Evolutionary conservation across 805 yeast genomes (phyloP).

Genomic region (Ogataea allantospora): DNA sequence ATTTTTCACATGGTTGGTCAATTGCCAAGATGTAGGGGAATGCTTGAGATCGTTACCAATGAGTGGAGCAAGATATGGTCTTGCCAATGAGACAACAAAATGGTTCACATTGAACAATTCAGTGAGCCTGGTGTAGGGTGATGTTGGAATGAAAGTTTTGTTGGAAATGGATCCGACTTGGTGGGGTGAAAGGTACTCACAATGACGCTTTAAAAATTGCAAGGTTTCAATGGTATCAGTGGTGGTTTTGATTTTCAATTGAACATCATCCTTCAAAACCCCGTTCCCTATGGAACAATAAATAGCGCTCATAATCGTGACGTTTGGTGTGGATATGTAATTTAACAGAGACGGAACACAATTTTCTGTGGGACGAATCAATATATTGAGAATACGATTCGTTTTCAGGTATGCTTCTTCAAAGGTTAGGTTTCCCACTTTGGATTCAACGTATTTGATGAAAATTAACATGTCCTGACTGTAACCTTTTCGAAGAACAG

Average conservation of each 20-base stretch:
- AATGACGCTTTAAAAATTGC: constrained; percentile 32
- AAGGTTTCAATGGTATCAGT: constrained; percentile 45
- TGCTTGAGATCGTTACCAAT: constrained; percentile 81
- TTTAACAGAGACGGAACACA: constrained; percentile 74
- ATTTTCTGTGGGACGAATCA: constrained; percentile 75
- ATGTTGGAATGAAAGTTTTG: constrained; percentile 31
- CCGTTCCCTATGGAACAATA: constrained; percentile 81
- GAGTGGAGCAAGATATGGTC: constrained; percentile 92
- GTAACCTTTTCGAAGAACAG: constrained; percentile 75
- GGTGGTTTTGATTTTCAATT: constrained; percentile 55
- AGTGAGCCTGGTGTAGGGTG: constrained; percentile 84
- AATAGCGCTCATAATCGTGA: constrained; percentile 85
- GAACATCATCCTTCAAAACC: constrained; percentile 61
- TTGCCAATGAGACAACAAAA: constrained; percentile 84
- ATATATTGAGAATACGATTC: constrained; percentile 76
- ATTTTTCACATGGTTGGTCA: constrained; percentile 38
- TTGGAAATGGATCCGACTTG: constrained; percentile 36
- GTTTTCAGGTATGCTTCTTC: constrained; percentile 87
- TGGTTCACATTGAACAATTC: constrained; percentile 95
- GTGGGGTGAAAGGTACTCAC: constrained; percentile 42
- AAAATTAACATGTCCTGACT: constrained; percentile 83
- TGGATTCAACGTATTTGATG: constrained; percentile 70
- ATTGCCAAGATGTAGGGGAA: constrained; percentile 39
- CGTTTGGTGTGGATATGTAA: constrained; percentile 91
- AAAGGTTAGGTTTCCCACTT: constrained; percentile 82